Conservation (phyloP, 2,329 filamentous ascomycete species). For the Trichoderma sp. region DNA sequence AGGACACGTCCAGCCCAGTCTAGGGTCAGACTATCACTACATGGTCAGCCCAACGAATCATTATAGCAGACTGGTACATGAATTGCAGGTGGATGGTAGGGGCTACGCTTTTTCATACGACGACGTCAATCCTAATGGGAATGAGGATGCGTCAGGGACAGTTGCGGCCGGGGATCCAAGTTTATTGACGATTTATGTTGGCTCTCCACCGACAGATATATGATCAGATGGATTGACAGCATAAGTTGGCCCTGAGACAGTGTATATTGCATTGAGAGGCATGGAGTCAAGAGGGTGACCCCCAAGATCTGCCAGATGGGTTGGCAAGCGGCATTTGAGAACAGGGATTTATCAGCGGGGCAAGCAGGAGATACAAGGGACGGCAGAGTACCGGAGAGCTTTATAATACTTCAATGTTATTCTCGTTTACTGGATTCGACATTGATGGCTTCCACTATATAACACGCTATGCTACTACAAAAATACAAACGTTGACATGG, state of each 20-base stretch:
- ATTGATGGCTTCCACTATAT: neutral
- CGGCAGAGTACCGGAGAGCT: neutral
- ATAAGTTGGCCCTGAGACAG: neutral
- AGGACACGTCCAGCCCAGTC: slow-evolving; percentile 45
- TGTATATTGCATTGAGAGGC: no score
- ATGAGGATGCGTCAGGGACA: slow-evolving; percentile 47
- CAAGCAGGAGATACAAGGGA: neutral
- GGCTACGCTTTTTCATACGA: slow-evolving; percentile 69
- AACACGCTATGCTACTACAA: neutral
- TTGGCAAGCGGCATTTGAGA: no score
- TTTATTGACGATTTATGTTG: slow-evolving; percentile 32
- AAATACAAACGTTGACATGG: neutral
- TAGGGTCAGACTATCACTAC: slow-evolving; percentile 44
- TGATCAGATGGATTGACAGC: neutral
- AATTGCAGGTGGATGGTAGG: slow-evolving; percentile 54
- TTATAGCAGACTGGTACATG: slow-evolving; percentile 60
- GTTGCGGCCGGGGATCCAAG: slow-evolving; percentile 28
- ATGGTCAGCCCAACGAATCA: slow-evolving; percentile 46
- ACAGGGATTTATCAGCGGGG: neutral
- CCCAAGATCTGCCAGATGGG: no score
- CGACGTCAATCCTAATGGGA: slow-evolving; percentile 59
- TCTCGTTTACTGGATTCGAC: neutral
- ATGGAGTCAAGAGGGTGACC: no score
- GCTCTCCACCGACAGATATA: slow-evolving; percentile 13
- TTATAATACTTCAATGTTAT: neutral